These are phyloP conservation scores for Xylaria hypoxylon DNA, from an alignment of 2,329 filamentous ascomycete genomes.

Conservation along the genomic window DNA sequence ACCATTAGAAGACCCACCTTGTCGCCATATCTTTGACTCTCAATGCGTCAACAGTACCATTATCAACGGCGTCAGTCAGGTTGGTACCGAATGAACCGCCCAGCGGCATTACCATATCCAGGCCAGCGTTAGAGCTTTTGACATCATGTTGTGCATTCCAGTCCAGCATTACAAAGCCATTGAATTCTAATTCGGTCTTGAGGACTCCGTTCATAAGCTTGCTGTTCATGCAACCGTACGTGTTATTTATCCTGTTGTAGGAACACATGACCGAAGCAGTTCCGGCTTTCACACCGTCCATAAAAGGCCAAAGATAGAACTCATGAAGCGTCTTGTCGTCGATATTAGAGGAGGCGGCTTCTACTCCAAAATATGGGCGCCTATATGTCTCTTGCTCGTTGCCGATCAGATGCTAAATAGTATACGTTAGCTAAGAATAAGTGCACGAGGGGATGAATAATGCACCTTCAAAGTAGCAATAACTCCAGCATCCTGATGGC, in stretches of 20 bases:
- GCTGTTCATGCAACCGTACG: conserved; percentile 79
- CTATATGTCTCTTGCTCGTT: conserved; percentile 71
- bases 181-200: conserved; percentile 72
- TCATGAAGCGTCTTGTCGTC: conserved; percentile 75
- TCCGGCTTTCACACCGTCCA: conserved; percentile 69
- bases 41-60: conserved; percentile 77
- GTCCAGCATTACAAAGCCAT: conserved; percentile 76
- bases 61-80: conserved; percentile 78
- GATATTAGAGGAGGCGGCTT: conserved; percentile 70
- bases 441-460: neutral
- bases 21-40: conserved; percentile 84
- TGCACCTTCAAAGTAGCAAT: conserved; percentile 77
- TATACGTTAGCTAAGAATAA: conserved; percentile 40
- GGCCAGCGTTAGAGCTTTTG: conserved; percentile 65
- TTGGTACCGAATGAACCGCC: conserved; percentile 71
- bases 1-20: conserved; percentile 65
- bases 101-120: conserved; percentile 79
- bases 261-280: conserved; percentile 73
- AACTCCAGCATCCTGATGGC: conserved; percentile 81
- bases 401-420: conserved; percentile 65
- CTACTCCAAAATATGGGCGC: conserved; percentile 57
- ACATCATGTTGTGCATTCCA: conserved; percentile 75
- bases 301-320: conserved; percentile 74
- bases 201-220: conserved; percentile 76
- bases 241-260: conserved; percentile 78